Evolutionary conservation across 345 rosid genomes (phyloP), one percentile per base, ranked within the genome.

Genomic region (Euphorbia lathyris): DNA sequence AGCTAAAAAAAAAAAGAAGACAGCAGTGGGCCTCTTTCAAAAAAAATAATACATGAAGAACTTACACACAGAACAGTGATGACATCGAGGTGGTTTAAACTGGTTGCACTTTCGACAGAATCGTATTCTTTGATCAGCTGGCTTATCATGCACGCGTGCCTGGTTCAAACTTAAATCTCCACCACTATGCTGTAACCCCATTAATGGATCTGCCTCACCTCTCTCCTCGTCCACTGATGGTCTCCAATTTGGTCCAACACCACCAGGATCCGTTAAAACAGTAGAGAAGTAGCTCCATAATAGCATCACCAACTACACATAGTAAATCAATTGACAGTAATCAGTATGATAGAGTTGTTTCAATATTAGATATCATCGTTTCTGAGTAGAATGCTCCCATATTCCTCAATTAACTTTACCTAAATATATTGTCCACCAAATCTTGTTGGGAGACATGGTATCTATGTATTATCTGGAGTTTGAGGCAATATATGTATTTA

Each of bases 31-130:
- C 40, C 19, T 59, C 3, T 19, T 19, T 36, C 23, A 38, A 38
- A 43, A 72, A 8, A 27, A 22, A 64, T 2, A 51, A 10, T 3
- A 60, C 4, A 2, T 11, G 53, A 51, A 68, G 29, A 66, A 84
- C 96, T 84, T 83, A 90, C 94, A 90, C 74, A 88, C 86, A 69
- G 97, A 88, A 72, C 94, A 90, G 71, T 90, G 97, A 72, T 90
- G 97, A 77, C 87, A 73, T 42, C 94, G 89, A 67, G 90, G 88
- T 34, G 92, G 95, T 75, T 86, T 89, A 68, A 78, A 77, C 43
- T 81, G 87, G 68, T 85, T 83, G 78, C 97, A 91, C 70, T 89
- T 91, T 25, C 86, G 79, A 72, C 97, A 91, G 60, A 78, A 82
- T 40, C 93, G 86, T 58, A 75, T 70, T 71, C 59, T 72, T 66